Evolutionary conservation across 2,329 filamentous ascomycete genomes (phyloP), one percentile per base, ranked within the genome.

Genomic region (Herpotrichia juniperi): DNA sequence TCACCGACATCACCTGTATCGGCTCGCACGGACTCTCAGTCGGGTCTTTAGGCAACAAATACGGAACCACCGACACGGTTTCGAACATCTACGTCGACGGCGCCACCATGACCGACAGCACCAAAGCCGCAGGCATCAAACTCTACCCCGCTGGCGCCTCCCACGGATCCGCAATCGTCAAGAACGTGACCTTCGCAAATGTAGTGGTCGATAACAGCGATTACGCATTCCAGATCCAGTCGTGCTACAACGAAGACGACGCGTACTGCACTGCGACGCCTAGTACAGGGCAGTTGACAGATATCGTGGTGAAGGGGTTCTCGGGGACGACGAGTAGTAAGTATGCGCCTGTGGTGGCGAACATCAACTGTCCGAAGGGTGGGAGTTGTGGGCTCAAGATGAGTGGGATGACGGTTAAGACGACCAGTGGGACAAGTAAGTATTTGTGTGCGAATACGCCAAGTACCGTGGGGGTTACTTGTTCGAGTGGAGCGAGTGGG

Each of bases 41-140:
- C 4, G 79, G 79, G 3, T 78, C 75, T 2, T 63, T 81, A 5
- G 79, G 78, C 0, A 73, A 73, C 32, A 48, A 25, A 16, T 32
- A 44, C 4, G 61, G 61, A 7, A 62, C 61, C 6, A 63, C 67
- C n/a, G 78, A 80, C 51, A 68, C 65, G 0, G 78, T 81, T 14
- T 57, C 70, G 44, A 78, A 81, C 47, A 56, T 79, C 21, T 74
- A 76, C 30, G 74, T 79, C 19, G 65, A 64, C 11, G 68, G 71
- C 8, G 75, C 73, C 1, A 71, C 56, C 6, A 78, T 80, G 76
- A 64, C 74, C 22, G 61, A 68, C 19, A 77, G 71, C 1, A 74
- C 72, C 25, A 80, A 80, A 53, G 78, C 78, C 1, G 75, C 69
- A 1, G 78, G 78, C 0, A 79, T 81, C 57, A 81, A 80, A 58